A percentile compares a stretch with the other conserved stretches of the same genome.
Evolutionary conservation across 169 alveolate genomes (phyloP).

Genomic region (Cryptosporidium andersoni): DNA sequence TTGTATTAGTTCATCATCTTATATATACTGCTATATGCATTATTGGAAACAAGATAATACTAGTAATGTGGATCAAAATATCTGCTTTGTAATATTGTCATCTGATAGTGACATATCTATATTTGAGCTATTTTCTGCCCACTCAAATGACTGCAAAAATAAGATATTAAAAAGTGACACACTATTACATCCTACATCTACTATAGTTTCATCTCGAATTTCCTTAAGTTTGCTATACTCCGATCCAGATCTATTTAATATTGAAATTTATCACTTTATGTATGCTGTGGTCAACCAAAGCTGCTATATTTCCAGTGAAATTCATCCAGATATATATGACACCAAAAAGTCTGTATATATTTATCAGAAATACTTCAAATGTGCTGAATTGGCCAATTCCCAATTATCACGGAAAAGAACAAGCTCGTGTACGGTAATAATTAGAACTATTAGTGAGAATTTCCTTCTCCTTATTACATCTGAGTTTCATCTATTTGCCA

Average conservation of each 20-base stretch:
- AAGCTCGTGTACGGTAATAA: not conserved
- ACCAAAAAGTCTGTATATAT: not conserved
- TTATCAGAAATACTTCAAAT: conserved; percentile 34
- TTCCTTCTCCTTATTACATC: not conserved
- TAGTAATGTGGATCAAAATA: not conserved
- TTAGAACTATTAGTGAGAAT: conserved; percentile 10
- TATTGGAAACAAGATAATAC: conserved; percentile 14
- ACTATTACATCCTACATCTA: not conserved
- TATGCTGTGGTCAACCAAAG: conserved; percentile 11
- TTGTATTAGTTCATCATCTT: conserved; percentile 44
- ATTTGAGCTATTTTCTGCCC: conserved; percentile 31
- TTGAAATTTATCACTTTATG: conserved; percentile 24
- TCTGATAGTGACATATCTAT: conserved; percentile 20
- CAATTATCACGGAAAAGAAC: conserved; percentile 17
- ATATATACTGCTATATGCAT: conserved; percentile 57
- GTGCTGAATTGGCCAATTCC: conserved; percentile 29
- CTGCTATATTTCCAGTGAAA: conserved; percentile 17
- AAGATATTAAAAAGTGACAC: not conserved
- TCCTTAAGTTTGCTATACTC: not conserved
- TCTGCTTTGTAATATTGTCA: conserved; percentile 39
- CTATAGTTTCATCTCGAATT: not conserved
- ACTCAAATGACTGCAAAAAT: conserved; percentile 18
- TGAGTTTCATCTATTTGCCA: conserved; percentile 25
- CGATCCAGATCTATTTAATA: not conserved
- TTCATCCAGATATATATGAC: conserved; percentile 24